These are phyloP conservation scores for Chaetomium sp. DNA, from an alignment of 2,329 filamentous ascomycete species.

Conservation along the genomic window DNA sequence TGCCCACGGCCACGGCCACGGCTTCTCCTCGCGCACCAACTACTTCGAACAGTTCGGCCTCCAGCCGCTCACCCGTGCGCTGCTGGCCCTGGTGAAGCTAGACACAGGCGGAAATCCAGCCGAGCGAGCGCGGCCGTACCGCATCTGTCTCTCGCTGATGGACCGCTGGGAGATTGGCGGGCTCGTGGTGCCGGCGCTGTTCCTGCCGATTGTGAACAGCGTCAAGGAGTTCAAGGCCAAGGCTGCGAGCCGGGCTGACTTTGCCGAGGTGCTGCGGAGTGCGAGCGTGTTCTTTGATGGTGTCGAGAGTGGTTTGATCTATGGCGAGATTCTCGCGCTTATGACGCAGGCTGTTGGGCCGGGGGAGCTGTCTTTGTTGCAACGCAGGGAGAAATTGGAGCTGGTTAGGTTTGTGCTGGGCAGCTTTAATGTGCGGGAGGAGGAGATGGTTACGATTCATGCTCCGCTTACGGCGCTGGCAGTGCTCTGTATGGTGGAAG, in stretches of 20 bases:
- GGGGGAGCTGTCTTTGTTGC: constrained; percentile 35
- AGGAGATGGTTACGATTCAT: constrained; percentile 88
- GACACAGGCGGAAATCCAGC: constrained; percentile 44
- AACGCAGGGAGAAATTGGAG: constrained; percentile 57
- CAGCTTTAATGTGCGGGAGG: constrained; percentile 89
- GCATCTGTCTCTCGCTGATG: constrained; percentile 92
- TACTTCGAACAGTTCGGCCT: constrained; percentile 83
- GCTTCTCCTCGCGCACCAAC: constrained; percentile 54
- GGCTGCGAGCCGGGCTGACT: constrained; percentile 60
- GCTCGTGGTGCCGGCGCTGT: constrained; percentile 79
- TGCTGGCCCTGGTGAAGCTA: constrained; percentile 68
- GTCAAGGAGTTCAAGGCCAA: constrained; percentile 66
- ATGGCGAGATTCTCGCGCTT: constrained; percentile 69
- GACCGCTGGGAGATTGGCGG: constrained; percentile 97
- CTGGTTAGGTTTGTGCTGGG: constrained; percentile 75
- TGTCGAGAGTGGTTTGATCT: constrained; percentile 90
- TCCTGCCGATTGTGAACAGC: constrained; percentile 76
- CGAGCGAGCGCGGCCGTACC: constrained; percentile 77
- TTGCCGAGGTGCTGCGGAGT: constrained; percentile 82
- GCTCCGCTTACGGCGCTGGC: constrained; percentile 70
- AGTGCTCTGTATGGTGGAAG: constrained; percentile 53
- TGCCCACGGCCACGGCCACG: constrained; percentile 38
- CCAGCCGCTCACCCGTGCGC: constrained; percentile 63
- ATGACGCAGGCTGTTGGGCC: constrained; percentile 54
- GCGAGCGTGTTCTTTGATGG: constrained; percentile 96